Percentiles rank a stretch among this genome's conserved stretches.
These are phyloP conservation scores for Phytophthora rubi DNA, from an alignment of 352 stramenopile species.

Conservation along the genomic window DNA sequence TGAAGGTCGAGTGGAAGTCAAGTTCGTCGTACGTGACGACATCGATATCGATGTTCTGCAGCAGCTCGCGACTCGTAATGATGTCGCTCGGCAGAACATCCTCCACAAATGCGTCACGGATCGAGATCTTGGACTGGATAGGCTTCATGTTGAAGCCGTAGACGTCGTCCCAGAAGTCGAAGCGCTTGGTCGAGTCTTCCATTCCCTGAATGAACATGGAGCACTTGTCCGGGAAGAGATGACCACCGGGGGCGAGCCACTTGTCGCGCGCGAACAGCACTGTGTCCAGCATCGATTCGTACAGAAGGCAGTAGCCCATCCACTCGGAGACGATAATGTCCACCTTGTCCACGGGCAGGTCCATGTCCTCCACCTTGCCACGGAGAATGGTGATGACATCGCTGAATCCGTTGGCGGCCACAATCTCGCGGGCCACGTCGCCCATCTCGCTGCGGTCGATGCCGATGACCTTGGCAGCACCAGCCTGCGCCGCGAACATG, in stretches of 20 bases:
- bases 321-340: slow-evolving; percentile 99
- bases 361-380: slow-evolving; percentile 95
- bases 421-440: slow-evolving; percentile 94
- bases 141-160: slow-evolving; percentile 99
- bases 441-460: slow-evolving; percentile 96
- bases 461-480: slow-evolving; percentile 91
- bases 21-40: slow-evolving; percentile 94
- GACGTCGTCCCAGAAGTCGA: slow-evolving; percentile 97
- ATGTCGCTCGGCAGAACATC: slow-evolving; percentile 91
- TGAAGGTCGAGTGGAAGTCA: slow-evolving; percentile 93
- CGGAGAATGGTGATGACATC: slow-evolving; percentile 94
- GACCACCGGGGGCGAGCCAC: slow-evolving; percentile 93
- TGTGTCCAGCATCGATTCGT: slow-evolving; percentile 98
- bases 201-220: slow-evolving; percentile 93
- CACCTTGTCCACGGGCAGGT: slow-evolving; percentile 93
- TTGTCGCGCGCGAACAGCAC: slow-evolving; percentile 97
- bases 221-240: slow-evolving; percentile 98
- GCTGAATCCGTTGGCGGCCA: slow-evolving; percentile 93
- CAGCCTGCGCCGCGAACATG: slow-evolving; percentile 96
- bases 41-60: slow-evolving; percentile 90
- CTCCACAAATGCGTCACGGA: slow-evolving; percentile 97
- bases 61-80: slow-evolving; percentile 88
- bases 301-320: slow-evolving; percentile 99
- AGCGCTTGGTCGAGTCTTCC: slow-evolving; percentile 67
- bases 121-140: slow-evolving; percentile 95